phyloP scores from a whole-genome alignment of 1,284 basidiomycete genomes.

The Pisolithus thermaeus region DNA sequence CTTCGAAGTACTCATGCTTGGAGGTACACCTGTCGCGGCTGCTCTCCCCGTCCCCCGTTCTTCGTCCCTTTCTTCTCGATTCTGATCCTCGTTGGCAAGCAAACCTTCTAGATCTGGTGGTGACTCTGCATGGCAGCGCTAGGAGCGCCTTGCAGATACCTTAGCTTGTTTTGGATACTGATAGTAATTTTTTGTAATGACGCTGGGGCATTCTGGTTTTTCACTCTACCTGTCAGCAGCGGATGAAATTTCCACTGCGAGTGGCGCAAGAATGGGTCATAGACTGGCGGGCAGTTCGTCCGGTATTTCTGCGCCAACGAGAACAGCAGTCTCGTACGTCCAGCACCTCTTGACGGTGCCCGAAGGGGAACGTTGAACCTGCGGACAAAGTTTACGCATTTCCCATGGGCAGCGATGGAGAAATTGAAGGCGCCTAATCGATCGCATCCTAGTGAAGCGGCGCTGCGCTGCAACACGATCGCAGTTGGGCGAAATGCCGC shows the following conservation, averaged over 20 bases:
- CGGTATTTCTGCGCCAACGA: constrained; percentile 81
- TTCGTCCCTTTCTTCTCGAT: constrained; percentile 70
- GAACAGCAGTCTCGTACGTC: constrained; percentile 30
- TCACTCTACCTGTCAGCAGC: constrained; percentile 83
- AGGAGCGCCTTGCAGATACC: constrained; percentile 93
- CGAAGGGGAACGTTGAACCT: constrained; percentile 87
- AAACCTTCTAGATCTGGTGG: constrained; percentile 86
- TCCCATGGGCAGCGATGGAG: constrained; percentile 96
- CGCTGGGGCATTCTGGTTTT: constrained; percentile 85
- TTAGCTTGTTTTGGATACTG: constrained; percentile 80
- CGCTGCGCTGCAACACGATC: constrained; percentile 97
- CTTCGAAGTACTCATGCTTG: constrained; percentile 68
- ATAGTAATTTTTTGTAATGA: constrained; percentile 84
- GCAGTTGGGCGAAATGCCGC: constrained; percentile 83
- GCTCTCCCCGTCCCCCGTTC: constrained; percentile 49
- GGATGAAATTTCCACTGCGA: constrained; percentile 90
- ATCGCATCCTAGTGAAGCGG: constrained; percentile 94
- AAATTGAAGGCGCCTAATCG: constrained; percentile 96
- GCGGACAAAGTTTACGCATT: constrained; percentile 95
- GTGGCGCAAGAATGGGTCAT: constrained; percentile 91
- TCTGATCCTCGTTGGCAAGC: constrained; percentile 72
- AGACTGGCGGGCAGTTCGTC: constrained; percentile 82
- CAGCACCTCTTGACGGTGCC: no score
- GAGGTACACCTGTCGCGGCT: constrained; percentile 50
- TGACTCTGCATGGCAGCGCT: constrained; percentile 96